Percentiles rank a stretch among this genome's conserved stretches.
phyloP scores from a whole-genome alignment of 225 moss, liverwort and hornwort species.

The Lunularia cruciata region DNA sequence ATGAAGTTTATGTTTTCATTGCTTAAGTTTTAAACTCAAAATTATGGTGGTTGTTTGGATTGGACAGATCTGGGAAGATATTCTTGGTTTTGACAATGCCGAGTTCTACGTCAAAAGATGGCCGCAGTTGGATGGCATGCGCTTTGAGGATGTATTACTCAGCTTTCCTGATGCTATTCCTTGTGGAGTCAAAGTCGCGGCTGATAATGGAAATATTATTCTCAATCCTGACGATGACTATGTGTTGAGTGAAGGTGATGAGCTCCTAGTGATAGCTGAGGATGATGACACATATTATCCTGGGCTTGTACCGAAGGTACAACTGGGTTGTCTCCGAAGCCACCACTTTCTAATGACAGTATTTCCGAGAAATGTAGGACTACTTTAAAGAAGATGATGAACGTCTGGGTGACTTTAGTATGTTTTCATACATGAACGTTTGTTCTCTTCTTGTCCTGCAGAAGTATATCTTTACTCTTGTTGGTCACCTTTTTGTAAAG shows the following conservation, averaged over 20 bases:
- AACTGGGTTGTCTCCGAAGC: too few relatives aligned
- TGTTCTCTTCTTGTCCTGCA: too few relatives aligned
- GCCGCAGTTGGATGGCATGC: conserved; percentile 67
- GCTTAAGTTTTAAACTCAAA: background rate
- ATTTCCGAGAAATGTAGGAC: too few relatives aligned
- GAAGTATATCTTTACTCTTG: too few relatives aligned
- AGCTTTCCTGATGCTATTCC: conserved; percentile 78
- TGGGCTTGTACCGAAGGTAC: conserved; percentile 40
- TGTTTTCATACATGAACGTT: too few relatives aligned
- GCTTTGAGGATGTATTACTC: conserved; percentile 59
- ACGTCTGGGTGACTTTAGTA: too few relatives aligned
- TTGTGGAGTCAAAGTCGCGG: conserved; percentile 74
- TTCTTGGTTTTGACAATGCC: conserved; percentile 77
- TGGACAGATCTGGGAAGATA: conserved; percentile 75
- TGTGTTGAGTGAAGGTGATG: conserved; percentile 63
- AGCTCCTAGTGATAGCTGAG: conserved; percentile 77
- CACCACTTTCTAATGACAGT: too few relatives aligned
- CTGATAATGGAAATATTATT: conserved; percentile 57
- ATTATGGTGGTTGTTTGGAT: background rate
- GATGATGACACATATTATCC: conserved; percentile 76
- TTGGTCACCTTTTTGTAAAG: too few relatives aligned
- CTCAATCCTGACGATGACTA: conserved; percentile 74
- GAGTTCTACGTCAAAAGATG: conserved; percentile 88
- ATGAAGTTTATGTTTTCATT: background rate
- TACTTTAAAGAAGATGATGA: too few relatives aligned